Evolutionary conservation across 306 rosid species (phyloP).

Genomic region (Fragaria ananassa): DNA sequence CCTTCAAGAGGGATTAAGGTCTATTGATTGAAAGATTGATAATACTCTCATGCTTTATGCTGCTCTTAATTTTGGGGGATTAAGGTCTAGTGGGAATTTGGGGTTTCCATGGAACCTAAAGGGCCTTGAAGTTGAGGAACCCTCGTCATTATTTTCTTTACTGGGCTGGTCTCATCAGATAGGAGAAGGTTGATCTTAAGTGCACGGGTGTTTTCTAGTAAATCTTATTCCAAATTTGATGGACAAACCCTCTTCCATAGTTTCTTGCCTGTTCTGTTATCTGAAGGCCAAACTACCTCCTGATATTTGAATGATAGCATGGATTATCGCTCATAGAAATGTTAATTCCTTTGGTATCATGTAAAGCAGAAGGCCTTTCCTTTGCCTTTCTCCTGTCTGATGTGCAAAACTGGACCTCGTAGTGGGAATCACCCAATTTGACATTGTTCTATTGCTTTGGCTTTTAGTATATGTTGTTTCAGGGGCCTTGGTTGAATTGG

Average conservation of each 20-base stretch:
- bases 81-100: not conserved
- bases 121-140: not conserved
- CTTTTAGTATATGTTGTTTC: not conserved
- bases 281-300: not conserved
- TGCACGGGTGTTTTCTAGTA: not conserved
- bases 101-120: not conserved
- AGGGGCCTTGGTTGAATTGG: not conserved
- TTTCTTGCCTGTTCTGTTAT: not conserved
- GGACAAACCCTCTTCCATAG: not conserved
- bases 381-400: not conserved
- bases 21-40: not conserved
- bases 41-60: not conserved
- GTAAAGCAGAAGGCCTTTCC: not conserved
- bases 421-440: not conserved
- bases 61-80: not conserved
- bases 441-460: not conserved
- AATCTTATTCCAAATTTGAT: not conserved
- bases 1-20: not conserved
- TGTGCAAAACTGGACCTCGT: not conserved
- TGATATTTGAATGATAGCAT: not conserved
- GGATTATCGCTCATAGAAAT: not conserved
- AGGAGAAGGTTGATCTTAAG: not conserved
- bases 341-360: not conserved
- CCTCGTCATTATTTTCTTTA: not conserved
- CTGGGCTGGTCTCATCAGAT: not conserved